A percentile compares a stretch with the other conserved stretches of the same genome.
Conservation (phyloP, 176 grass and related monocot genomes). For the Aegilops sharonensis region DNA sequence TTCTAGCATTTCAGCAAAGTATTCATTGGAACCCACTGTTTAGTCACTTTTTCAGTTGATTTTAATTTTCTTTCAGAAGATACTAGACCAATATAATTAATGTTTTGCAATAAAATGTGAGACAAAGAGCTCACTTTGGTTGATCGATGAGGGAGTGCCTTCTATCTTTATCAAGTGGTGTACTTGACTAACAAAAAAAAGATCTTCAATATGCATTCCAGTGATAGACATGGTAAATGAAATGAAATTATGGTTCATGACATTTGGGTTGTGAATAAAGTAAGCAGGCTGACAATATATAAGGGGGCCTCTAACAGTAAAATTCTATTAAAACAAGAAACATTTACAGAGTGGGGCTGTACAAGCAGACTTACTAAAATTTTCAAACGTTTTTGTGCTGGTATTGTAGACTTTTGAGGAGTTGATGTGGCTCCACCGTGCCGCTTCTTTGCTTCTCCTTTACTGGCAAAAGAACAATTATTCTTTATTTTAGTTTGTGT, state of each 20-base stretch:
- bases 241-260: constrained; percentile 17
- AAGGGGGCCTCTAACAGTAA: neutral
- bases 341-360: neutral
- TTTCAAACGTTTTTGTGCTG: neutral
- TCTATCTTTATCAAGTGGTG: constrained; percentile 14
- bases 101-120: constrained; percentile 5
- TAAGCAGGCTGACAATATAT: neutral
- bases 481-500: neutral
- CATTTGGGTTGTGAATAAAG: neutral
- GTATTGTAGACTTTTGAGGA: neutral
- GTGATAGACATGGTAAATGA: neutral
- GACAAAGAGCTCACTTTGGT: constrained; percentile 11
- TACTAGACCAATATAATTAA: constrained; percentile 9
- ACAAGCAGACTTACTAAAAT: neutral
- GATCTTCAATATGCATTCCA: neutral
- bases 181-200: neutral
- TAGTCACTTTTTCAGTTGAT: constrained; percentile 27
- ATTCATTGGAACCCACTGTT: constrained; percentile 7
- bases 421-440: neutral
- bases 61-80: constrained; percentile 20
- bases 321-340: neutral
- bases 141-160: neutral
- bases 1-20: constrained; percentile 9
- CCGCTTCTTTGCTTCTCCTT: neutral
- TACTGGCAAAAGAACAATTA: neutral